Evolutionary conservation across 345 rosid species (phyloP), one percentile per base, ranked within the genome.

Genomic region (Psidium friedrichsthalianum): DNA sequence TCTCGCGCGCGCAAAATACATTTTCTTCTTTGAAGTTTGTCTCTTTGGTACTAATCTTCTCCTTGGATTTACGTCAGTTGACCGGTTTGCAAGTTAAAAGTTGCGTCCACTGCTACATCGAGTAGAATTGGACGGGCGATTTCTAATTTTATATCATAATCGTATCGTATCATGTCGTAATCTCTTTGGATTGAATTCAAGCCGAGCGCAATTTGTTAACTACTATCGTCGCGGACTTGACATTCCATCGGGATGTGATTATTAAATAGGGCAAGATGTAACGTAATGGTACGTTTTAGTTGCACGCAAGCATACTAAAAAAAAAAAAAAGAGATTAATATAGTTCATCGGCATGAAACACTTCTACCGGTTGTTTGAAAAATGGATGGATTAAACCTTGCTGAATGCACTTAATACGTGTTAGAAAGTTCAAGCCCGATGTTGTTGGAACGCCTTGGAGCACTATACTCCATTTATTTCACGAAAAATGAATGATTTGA

Each of bases 351-450:
- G 6, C 76, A 29, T 15, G 42, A 1, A 61, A 20, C 22, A 29
- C 22, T 3, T 61, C 8, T 29, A 29, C 32, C 8, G 11, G 42
- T 29, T 0, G 3, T 29, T 29, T 29, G 16, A 15, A 9, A 20
- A 29, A 29, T 61, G 76, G 42, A 36, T 2, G 5, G 42, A 61
- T 29, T 20, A 61, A 61, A 61, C 11, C 22, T 15, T 61, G 76
- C 42, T 3, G 11, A 61, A 2, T 40, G 8, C 1, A 2, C 1
- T 0, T 5, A 9, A 61, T 29, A 29, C 22, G 0, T 61, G 2
- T 61, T 61, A 9, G 6, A 61, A 61, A 29, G 36, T 61, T 61
- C 42, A 3, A 29, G 21, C 74, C 20, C 0, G 2, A 61, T 29
- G 21, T 40, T 29, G 10, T 61, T 3, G 5, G 36, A 61, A 15